Percentiles rank a stretch among this genome's conserved stretches.
Evolutionary conservation across 345 rosid species (phyloP).

Genomic region (Adansonia digitata): DNA sequence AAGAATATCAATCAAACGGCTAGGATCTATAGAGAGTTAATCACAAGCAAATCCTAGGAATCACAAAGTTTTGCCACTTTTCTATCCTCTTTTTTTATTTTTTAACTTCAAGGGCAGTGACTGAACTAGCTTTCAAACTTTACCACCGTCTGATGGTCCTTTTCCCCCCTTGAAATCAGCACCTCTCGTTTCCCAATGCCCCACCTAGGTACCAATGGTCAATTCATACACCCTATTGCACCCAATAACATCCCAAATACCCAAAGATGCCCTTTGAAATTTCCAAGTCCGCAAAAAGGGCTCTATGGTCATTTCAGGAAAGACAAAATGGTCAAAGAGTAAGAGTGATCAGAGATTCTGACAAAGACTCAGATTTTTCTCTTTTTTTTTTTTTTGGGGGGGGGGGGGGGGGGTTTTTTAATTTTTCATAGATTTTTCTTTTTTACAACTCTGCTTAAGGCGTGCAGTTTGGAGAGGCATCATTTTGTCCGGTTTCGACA

Average conservation of each 20-base stretch:
- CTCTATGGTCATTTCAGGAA: conserved; percentile 7
- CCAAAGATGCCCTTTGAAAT: background rate
- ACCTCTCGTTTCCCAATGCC: conserved; percentile 21
- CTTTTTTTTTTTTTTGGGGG: background rate
- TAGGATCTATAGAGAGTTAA: background rate
- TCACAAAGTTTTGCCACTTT: conserved; percentile 4
- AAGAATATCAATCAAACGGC: conserved; percentile 14
- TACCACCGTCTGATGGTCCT: conserved; percentile 23
- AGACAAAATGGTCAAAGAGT: conserved; percentile 29
- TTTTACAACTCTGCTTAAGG: conserved; percentile 15
- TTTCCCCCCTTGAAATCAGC: conserved; percentile 30
- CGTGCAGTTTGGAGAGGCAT: conserved; percentile 34
- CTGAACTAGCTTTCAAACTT: background rate
- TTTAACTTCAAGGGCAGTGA: background rate
- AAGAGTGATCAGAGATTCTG: conserved; percentile 13
- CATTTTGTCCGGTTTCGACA: conserved; percentile 34
- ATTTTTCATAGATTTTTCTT: background rate
- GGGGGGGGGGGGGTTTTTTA: too few species aligned
- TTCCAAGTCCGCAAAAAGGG: background rate
- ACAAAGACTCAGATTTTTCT: conserved; percentile 2
- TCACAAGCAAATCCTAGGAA: conserved; percentile 22
- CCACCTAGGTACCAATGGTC: background rate
- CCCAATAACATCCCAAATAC: background rate
- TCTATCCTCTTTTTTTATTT: too few species aligned
- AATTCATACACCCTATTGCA: background rate